phyloP scores from a whole-genome alignment of 352 stramenopile genomes.

The Aphanomyces stellatus region DNA sequence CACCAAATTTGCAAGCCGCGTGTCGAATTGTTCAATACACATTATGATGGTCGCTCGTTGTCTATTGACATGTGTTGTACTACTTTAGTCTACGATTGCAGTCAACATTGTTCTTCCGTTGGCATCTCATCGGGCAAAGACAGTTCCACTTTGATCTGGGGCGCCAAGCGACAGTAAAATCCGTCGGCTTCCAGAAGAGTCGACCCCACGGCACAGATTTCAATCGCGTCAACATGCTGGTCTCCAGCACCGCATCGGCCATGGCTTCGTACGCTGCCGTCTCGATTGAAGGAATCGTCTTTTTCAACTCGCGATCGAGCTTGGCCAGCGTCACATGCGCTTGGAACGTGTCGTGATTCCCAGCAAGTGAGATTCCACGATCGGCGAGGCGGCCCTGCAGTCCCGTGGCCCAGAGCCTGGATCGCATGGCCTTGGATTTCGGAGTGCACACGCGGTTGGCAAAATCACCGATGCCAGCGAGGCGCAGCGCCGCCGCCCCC shows the following conservation, averaged over 20 bases:
- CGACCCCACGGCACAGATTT: slow-evolving; percentile 13
- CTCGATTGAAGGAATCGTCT: neutral
- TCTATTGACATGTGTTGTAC: too few relatives aligned
- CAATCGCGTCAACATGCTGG: neutral
- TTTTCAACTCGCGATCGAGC: neutral
- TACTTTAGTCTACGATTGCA: too few relatives aligned
- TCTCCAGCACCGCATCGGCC: neutral
- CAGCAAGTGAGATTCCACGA: neutral
- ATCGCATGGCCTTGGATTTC: neutral
- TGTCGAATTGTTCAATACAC: too few relatives aligned
- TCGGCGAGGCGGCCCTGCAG: neutral
- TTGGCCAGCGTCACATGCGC: slow-evolving; percentile 17
- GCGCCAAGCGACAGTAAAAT: slow-evolving; percentile 8
- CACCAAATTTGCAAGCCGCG: too few relatives aligned
- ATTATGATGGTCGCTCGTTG: too few relatives aligned
- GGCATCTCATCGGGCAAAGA: too few relatives aligned
- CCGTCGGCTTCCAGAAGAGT: neutral
- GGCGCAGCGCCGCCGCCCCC: neutral
- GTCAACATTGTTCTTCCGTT: too few relatives aligned
- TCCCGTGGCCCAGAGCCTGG: neutral
- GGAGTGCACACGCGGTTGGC: slow-evolving; percentile 11
- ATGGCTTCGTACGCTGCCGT: neutral
- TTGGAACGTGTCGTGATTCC: slow-evolving; percentile 12
- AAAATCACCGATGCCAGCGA: neutral
- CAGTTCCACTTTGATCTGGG: too few relatives aligned